These are phyloP conservation scores for Acacia melanoxylon DNA, from an alignment of 306 rosid species.

Conservation along the genomic window DNA sequence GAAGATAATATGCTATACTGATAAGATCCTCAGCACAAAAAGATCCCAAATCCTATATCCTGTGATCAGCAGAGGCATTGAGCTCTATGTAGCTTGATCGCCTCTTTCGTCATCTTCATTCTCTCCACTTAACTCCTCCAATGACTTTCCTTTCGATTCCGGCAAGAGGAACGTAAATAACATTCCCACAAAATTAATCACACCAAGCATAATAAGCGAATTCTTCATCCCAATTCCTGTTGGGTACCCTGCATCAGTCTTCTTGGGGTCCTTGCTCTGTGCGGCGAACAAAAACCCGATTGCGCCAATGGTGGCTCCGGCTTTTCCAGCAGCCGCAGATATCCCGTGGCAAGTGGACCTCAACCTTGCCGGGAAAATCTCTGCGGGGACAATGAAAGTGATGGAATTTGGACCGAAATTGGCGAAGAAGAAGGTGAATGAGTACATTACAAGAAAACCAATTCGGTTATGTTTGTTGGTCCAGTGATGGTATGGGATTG, in stretches of 20 bases:
- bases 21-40: background rate
- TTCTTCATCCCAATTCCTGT: slow-evolving; percentile 45
- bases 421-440: background rate
- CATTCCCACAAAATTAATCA: background rate
- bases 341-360: slow-evolving; percentile 66
- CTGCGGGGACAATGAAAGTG: slow-evolving; percentile 27
- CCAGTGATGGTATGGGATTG: background rate
- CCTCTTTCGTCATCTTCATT: slow-evolving; percentile 12
- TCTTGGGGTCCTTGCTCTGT: slow-evolving; percentile 23
- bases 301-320: slow-evolving; percentile 61
- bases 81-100: background rate
- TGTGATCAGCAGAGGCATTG: background rate
- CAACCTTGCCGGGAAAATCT: slow-evolving; percentile 11
- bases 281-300: slow-evolving; percentile 62
- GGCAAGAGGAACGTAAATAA: background rate
- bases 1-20: too few relatives aligned
- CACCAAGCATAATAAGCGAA: background rate
- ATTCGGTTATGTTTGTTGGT: background rate
- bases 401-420: background rate
- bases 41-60: too few relatives aligned
- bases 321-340: slow-evolving; percentile 58
- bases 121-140: slow-evolving; percentile 19
- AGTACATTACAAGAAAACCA: background rate
- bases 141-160: background rate
- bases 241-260: slow-evolving; percentile 50